Base-by-base conservation (phyloP, 192 early-diverging fungal genomes). In the Pecoramyces ruminantium region DNA sequence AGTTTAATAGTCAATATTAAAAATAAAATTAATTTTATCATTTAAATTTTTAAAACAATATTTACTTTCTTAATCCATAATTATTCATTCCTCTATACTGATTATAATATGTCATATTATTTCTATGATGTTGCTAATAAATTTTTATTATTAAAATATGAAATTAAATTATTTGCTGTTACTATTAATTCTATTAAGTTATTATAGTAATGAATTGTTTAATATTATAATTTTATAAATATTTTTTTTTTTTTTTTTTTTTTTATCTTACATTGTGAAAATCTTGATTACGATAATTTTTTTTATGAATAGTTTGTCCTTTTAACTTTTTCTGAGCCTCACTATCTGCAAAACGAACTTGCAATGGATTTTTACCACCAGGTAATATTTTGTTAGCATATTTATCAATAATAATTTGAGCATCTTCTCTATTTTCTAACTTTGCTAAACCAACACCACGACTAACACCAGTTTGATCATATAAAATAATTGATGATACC, bases 401-500 rank as follows among this genome's bases (percentile, higher is more conserved):
- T 78, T 83, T 85, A 14, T 92, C 89, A 79, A 96, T 96, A 28
- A 92, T 90, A 4, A 82, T 80, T 17, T 87, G 80, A 16, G 94
- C 94, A 0, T 91, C 86, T 25, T 91, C 88, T 30, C 93, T 92
- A 80, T 92, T 93, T 34, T 86, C 85, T 89, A 96, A 91, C 82
- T 91, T 86, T 16, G 89, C 93, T 86, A 96, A 96, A 4, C 95
- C 95, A 13, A 95, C 94, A 34, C 95, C 93, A 38, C 92, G 88
- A 82, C 89, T 92, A 29, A 86, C 83, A 0, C 91, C 90, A 4
- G 87, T 92, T 77, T 85, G 83, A 83, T 95, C 93, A 27, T 92
- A 86, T 6, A 96, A 86, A 82, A 96, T 95, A 30, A 92, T 87
- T 17, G 89, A 92, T 12, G 93, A 94, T 4, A 94, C 83, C 29